A percentile compares a stretch with the other conserved stretches of the same genome.
Evolutionary conservation across 352 stramenopile species (phyloP).

Genomic region (Pythium scleroteichum): DNA sequence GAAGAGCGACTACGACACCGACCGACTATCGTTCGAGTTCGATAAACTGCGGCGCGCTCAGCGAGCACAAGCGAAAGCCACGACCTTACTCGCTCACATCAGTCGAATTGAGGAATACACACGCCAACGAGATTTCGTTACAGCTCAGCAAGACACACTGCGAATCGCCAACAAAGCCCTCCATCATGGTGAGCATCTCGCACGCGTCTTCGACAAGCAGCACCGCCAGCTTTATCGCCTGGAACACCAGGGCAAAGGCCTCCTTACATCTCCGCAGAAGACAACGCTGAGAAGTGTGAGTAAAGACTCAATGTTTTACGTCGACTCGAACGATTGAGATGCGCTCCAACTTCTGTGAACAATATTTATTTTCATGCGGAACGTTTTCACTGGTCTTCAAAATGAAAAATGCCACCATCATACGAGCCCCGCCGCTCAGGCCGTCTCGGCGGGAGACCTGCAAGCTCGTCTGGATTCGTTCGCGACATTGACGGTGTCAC

Average conservation of each 20-base stretch:
- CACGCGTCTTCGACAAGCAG: slow-evolving; percentile 45
- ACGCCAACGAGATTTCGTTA: slow-evolving; percentile 36
- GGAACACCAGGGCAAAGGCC: slow-evolving; percentile 44
- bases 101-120: slow-evolving; percentile 46
- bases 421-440: slow-evolving; percentile 56
- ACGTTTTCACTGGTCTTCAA: slow-evolving; percentile 55
- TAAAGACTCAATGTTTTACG: slow-evolving; percentile 66
- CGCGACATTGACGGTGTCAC: background rate
- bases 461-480: slow-evolving; percentile 3
- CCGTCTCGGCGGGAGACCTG: slow-evolving; percentile 11
- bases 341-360: background rate
- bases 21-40: slow-evolving; percentile 49
- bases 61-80: slow-evolving; percentile 38
- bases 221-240: slow-evolving; percentile 33
- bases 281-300: slow-evolving; percentile 43
- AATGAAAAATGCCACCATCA: slow-evolving; percentile 74
- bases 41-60: slow-evolving; percentile 47
- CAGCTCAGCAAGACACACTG: slow-evolving; percentile 39
- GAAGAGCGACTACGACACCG: slow-evolving; percentile 10
- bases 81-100: slow-evolving; percentile 50
- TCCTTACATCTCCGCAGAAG: slow-evolving; percentile 31
- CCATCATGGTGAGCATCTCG: slow-evolving; percentile 46
- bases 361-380: background rate
- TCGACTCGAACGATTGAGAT: background rate
- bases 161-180: slow-evolving; percentile 47